Evolutionary conservation across 2,329 filamentous ascomycete genomes (phyloP), one percentile per base, ranked within the genome.

Genomic region (Sarocladium oryzae): DNA sequence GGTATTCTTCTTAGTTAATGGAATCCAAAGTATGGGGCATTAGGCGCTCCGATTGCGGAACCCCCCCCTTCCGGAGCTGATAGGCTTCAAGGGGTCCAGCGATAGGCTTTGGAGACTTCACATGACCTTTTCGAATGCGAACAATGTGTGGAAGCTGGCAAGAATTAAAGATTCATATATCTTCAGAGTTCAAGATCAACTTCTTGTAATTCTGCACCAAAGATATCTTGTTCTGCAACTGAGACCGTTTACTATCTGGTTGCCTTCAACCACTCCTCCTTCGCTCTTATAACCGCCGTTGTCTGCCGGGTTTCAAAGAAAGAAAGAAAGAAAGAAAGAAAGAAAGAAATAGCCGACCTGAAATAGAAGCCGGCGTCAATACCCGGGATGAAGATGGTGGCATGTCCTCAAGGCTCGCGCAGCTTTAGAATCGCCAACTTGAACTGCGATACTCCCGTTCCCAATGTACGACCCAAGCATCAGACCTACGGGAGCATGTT

Each of bases 381-480:
- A 43, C 23, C 40, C 40, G 40, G 40, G 28, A 30, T 7, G 13
- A 30, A 7, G 28, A 28, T 15, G 3, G 33, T 48, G 43, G 43
- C 43, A 21, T 16, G 3, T 13, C 40, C 40, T 26, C 30, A 45
- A 50, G 21, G 13, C 7, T 7, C 41, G n/a, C 41, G 30, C 16
- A 58, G 50, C 21, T 50, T 58, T 36, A 54, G 53, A 11, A 55
- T 60, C 33, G 58, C 58, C 13, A 58, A 58, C 54, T 52, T 60
- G 36, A 60, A 60, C 35, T 53, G 56, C 21, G 58, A 60, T 50
- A 45, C 30, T 1, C 58, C 58, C 6, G 57, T 58, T 18, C 54
- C 57, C 18, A 54, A 50, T 37, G 58, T 60, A 8, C 33, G 48
- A 13, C 51, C 49, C 21, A 54, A 26, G 16, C 40, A 51, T 8